Percentiles rank a stretch among this genome's conserved stretches.
Evolutionary conservation across 2,329 filamentous ascomycete genomes (phyloP).

Genomic region (Ophiostoma tasmaniense): DNA sequence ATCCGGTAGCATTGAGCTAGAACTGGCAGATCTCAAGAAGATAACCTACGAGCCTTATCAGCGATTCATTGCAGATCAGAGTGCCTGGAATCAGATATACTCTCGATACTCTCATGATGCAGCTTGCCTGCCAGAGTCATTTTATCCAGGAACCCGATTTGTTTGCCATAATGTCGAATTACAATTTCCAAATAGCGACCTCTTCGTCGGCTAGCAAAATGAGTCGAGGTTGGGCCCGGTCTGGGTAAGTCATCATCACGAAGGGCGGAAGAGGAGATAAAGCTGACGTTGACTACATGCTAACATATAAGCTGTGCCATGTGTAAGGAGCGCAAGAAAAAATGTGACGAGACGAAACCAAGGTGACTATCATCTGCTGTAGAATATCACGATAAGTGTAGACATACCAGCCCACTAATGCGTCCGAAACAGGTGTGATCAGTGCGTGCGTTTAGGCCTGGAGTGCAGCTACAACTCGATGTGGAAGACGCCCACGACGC

Average conservation of each 20-base stretch:
- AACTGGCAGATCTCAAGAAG: not conserved
- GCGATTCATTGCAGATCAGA: too few relatives aligned
- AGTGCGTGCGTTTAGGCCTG: not conserved
- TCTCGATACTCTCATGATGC: too few relatives aligned
- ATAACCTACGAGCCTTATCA: not conserved
- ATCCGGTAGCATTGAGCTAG: not conserved
- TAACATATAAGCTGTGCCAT: not conserved
- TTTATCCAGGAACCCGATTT: too few relatives aligned
- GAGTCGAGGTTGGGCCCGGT: not conserved
- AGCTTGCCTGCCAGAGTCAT: too few relatives aligned
- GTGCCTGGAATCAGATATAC: too few relatives aligned
- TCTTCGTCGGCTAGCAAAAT: not conserved
- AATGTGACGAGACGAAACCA: not conserved
- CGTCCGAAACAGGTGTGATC: not conserved
- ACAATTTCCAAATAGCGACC: not conserved
- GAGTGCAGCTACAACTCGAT: not conserved
- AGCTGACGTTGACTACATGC: not conserved
- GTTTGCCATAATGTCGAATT: not conserved
- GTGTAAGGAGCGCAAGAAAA: not conserved
- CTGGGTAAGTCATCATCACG: not conserved
- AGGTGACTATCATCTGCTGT: not conserved
- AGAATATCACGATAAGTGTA: too few relatives aligned
- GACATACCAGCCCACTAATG: not conserved
- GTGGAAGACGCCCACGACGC: not conserved
- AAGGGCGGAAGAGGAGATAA: not conserved